Conservation (phyloP, 345 rosid genomes). For the Brassica incana region DNA sequence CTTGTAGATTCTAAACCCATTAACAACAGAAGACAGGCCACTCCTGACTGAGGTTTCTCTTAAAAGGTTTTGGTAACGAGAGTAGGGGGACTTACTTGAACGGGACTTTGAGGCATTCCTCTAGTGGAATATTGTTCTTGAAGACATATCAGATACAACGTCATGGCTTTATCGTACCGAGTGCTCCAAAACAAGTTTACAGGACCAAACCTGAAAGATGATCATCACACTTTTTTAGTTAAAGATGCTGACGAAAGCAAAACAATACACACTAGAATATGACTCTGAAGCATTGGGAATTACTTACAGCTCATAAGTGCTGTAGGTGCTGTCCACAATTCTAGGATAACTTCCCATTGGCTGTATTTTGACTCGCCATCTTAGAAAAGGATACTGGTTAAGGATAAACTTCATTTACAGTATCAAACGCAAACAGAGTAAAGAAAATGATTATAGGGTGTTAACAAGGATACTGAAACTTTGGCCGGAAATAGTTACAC, state of each 20-base stretch:
- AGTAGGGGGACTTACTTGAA: slow-evolving; percentile 57
- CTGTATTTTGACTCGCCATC: slow-evolving; percentile 83
- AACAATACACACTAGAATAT: not conserved
- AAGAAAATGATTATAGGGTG: not conserved
- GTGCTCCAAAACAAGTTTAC: slow-evolving; percentile 47
- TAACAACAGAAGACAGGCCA: not conserved
- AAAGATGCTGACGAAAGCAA: too few species aligned
- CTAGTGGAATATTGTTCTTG: slow-evolving; percentile 92
- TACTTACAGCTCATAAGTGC: slow-evolving; percentile 45
- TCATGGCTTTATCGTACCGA: slow-evolving; percentile 94
- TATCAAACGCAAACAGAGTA: not conserved
- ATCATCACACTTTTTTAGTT: not conserved
- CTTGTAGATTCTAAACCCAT: not conserved
- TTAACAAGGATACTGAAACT: slow-evolving; percentile 43
- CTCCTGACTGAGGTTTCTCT: too few species aligned
- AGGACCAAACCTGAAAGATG: slow-evolving; percentile 74
- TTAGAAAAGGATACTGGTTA: slow-evolving; percentile 41
- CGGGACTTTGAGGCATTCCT: slow-evolving; percentile 81
- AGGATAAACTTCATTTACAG: slow-evolving; percentile 39
- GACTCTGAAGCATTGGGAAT: not conserved
- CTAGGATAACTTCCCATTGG: slow-evolving; percentile 99
- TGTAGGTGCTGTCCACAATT: slow-evolving; percentile 61
- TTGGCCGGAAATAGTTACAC: slow-evolving; percentile 86
- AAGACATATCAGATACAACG: slow-evolving; percentile 81
- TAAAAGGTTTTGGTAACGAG: not conserved